Evolutionary conservation across 192 early-diverging fungal genomes (phyloP).

Genomic region (Rhizophagus prolifer): DNA sequence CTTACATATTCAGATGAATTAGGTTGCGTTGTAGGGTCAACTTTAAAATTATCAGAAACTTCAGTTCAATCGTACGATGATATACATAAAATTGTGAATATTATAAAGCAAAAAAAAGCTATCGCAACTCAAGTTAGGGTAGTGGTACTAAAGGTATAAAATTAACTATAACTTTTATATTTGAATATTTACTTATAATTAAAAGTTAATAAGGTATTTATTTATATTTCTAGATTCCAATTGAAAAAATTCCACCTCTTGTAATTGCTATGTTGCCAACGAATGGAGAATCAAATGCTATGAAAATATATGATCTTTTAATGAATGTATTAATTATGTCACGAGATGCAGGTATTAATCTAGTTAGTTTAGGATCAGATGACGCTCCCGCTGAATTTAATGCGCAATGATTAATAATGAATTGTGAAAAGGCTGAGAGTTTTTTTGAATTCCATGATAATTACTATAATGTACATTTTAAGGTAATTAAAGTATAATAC

Average conservation of each 20-base stretch:
- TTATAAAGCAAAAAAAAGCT: neutral
- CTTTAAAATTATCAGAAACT: neutral
- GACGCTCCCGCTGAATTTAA: too few relatives aligned
- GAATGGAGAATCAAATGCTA: neutral
- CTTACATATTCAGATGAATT: neutral
- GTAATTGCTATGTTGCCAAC: neutral
- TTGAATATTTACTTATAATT: neutral
- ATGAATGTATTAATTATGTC: neutral
- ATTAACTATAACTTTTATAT: neutral
- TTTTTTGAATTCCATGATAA: too few relatives aligned
- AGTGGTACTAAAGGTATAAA: neutral
- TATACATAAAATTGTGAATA: neutral
- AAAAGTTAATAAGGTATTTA: neutral
- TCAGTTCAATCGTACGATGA: neutral
- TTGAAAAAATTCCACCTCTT: neutral
- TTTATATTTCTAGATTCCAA: neutral
- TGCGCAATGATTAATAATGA: too few relatives aligned
- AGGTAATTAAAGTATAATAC: too few relatives aligned
- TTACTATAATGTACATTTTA: too few relatives aligned
- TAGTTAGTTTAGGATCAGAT: neutral
- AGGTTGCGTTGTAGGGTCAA: neutral
- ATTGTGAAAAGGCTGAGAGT: too few relatives aligned
- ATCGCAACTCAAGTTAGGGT: neutral
- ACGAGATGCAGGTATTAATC: neutral
- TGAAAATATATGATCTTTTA: neutral